Evolutionary conservation across 352 stramenopile species (phyloP).

Genomic region (Pythium periplocum): DNA sequence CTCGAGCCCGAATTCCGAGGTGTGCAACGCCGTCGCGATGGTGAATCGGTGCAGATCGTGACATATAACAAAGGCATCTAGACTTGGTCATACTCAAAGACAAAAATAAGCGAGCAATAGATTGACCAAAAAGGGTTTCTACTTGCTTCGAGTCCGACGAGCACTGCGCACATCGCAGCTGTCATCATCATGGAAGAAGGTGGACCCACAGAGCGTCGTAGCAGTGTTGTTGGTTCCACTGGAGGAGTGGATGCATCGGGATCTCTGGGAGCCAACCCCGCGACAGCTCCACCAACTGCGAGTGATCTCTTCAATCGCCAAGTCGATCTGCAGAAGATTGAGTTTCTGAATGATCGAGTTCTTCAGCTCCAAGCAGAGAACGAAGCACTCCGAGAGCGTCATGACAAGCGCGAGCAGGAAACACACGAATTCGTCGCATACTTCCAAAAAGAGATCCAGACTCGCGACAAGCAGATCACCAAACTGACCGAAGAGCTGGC

Average conservation of each 20-base stretch:
- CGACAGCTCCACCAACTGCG: slow-evolving; percentile 19
- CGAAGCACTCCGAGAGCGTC: slow-evolving; percentile 61
- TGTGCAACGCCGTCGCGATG: slow-evolving; percentile 29
- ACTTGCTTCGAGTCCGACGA: not conserved
- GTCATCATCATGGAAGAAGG: not conserved
- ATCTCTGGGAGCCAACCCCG: not conserved
- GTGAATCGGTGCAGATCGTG: slow-evolving; percentile 49
- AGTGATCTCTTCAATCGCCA: slow-evolving; percentile 63
- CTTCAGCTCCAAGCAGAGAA: slow-evolving; percentile 72
- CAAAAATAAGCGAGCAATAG: no score
- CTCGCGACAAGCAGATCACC: slow-evolving; percentile 63
- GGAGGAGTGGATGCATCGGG: not conserved
- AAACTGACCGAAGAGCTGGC: slow-evolving; percentile 84
- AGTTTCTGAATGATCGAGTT: slow-evolving; percentile 54
- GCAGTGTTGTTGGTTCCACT: not conserved
- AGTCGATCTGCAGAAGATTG: slow-evolving; percentile 57
- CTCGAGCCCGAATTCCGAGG: slow-evolving; percentile 59
- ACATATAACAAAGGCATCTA: slow-evolving; percentile 85
- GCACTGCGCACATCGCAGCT: not conserved
- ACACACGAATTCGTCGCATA: slow-evolving; percentile 94
- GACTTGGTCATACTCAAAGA: not conserved
- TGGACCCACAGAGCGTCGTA: not conserved
- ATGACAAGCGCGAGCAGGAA: slow-evolving; percentile 89
- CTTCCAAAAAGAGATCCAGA: slow-evolving; percentile 91
- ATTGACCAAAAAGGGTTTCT: not conserved